Percentiles rank a stretch among this genome's conserved stretches.
Conservation (phyloP, 163 green algal species). For the Scenedesmus sp. region DNA sequence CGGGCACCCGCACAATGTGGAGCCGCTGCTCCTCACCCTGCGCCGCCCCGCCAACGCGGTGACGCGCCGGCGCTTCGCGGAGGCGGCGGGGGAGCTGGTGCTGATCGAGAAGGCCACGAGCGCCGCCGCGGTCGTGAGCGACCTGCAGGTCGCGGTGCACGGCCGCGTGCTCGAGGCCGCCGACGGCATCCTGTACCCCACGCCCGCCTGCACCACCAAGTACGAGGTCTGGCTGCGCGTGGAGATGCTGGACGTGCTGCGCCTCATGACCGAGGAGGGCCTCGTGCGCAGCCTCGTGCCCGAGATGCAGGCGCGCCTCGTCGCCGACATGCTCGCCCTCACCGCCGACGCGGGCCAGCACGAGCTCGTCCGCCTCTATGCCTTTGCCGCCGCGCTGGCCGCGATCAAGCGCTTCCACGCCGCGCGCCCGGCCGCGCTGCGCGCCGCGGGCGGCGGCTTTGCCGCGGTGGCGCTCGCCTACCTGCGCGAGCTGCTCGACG, state of each 20-base stretch:
- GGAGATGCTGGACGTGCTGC: conserved; percentile 44
- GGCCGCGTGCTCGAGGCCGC: conserved; percentile 9
- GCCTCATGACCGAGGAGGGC: conserved; percentile 36
- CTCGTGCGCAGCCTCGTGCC: conserved; percentile 24
- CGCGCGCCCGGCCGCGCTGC: neutral
- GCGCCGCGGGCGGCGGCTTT: conserved; percentile 7
- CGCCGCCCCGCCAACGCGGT: conserved; percentile 19
- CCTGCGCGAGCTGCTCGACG: neutral
- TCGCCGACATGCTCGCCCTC: conserved; percentile 22
- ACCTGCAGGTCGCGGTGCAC: conserved; percentile 25
- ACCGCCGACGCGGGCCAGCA: neutral
- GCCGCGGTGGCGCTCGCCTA: neutral
- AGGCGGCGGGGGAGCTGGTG: conserved; percentile 36
- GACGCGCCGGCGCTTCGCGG: conserved; percentile 18
- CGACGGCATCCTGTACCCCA: conserved; percentile 46
- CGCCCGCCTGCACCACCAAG: neutral
- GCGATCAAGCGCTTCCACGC: conserved; percentile 23
- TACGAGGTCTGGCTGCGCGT: conserved; percentile 41
- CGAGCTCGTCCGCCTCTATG: conserved; percentile 27
- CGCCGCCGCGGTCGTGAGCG: conserved; percentile 8
- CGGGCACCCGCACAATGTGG: conserved; percentile 42
- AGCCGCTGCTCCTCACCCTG: conserved; percentile 46
- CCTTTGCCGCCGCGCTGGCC: conserved; percentile 23
- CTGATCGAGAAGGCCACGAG: conserved; percentile 37
- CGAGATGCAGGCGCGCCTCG: conserved; percentile 38